Conservation (phyloP, 805 yeast species). For the Zygosaccharomyces bisporus region DNA sequence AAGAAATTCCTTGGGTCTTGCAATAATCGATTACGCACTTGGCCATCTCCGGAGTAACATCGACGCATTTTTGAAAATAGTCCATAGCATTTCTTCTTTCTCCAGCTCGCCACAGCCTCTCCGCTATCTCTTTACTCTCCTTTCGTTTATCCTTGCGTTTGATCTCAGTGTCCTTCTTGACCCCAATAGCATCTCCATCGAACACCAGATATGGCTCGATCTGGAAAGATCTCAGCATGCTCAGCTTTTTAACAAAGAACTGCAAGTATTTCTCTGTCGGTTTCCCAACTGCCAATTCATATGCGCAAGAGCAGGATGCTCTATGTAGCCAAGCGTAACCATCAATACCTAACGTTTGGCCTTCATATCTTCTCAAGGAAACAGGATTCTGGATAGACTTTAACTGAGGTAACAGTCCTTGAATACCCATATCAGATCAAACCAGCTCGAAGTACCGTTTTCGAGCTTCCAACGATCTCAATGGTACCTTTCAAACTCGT, state of each 20-base stretch:
- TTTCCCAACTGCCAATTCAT: conserved; percentile 65
- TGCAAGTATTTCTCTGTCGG: conserved; percentile 72
- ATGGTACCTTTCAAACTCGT: not conserved
- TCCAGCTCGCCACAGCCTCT: conserved; percentile 48
- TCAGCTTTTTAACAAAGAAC: conserved; percentile 62
- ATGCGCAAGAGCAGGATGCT: conserved; percentile 77
- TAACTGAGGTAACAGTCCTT: conserved; percentile 75
- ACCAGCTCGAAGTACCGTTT: not conserved
- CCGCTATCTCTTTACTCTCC: conserved; percentile 56
- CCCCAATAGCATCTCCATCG: conserved; percentile 85
- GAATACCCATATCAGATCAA: conserved; percentile 61
- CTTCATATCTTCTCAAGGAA: conserved; percentile 57
- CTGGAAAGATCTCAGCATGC: conserved; percentile 59
- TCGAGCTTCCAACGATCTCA: not conserved
- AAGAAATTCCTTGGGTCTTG: conserved; percentile 52
- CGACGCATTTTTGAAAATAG: conserved; percentile 73
- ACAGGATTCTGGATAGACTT: conserved; percentile 66
- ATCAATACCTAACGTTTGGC: conserved; percentile 84
- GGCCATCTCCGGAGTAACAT: conserved; percentile 89
- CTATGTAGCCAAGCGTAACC: conserved; percentile 96
- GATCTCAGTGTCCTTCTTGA: conserved; percentile 68
- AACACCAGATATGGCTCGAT: conserved; percentile 85
- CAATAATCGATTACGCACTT: conserved; percentile 74
- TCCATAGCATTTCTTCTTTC: conserved; percentile 59
- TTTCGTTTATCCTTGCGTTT: conserved; percentile 58